These are phyloP conservation scores for Phycomyces blakesleeanus DNA, from an alignment of 192 early-diverging fungal species.

Conservation along the genomic window DNA sequence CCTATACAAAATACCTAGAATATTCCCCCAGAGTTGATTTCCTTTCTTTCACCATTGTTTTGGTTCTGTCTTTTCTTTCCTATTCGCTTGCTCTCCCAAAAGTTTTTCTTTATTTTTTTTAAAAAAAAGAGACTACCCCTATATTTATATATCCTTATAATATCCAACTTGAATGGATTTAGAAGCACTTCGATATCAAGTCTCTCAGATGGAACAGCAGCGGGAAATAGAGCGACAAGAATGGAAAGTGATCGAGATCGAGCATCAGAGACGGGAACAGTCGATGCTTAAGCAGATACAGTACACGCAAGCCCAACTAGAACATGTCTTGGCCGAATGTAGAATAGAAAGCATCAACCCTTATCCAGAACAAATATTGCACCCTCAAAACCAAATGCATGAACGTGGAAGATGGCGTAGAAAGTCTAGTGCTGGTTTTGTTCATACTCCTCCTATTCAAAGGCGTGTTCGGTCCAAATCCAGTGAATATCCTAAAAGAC, in stretches of 20 bases:
- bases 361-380: neutral
- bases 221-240: constrained; percentile 18
- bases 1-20: no score
- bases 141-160: no score
- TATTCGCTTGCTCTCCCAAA: no score
- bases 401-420: neutral
- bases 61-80: no score
- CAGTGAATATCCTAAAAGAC: neutral
- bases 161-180: neutral
- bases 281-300: constrained; percentile 17
- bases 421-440: neutral
- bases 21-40: no score
- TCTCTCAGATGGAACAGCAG: constrained; percentile 21
- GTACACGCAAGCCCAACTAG: constrained; percentile 18
- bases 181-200: constrained; percentile 20
- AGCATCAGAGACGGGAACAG: constrained; percentile 15
- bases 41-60: no score
- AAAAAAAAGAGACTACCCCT: no score
- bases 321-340: neutral
- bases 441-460: neutral
- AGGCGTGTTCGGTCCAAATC: neutral
- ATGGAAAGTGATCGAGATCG: constrained; percentile 16
- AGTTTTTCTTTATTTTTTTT: no score
- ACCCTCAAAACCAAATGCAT: neutral
- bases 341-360: neutral